These are phyloP conservation scores for Dryas drummondii DNA, from an alignment of 306 rosid species.

Conservation along the genomic window DNA sequence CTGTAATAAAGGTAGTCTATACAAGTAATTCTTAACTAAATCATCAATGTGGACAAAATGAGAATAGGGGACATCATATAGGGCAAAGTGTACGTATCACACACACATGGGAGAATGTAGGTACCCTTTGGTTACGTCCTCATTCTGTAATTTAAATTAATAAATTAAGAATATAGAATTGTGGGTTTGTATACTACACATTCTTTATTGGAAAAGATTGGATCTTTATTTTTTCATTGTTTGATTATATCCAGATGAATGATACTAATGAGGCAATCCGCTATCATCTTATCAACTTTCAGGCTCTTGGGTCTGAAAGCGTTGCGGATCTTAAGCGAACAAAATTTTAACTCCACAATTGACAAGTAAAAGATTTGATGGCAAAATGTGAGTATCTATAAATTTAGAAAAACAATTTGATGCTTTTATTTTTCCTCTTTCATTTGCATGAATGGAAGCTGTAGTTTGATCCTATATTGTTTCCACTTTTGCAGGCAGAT, in stretches of 20 bases:
- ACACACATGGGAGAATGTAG: neutral
- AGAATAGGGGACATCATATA: neutral
- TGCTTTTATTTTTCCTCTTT: neutral
- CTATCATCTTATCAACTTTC: neutral
- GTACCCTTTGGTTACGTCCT: neutral
- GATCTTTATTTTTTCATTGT: neutral
- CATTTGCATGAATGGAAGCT: neutral
- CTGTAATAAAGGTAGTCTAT: constrained; percentile 46
- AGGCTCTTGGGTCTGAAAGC: constrained; percentile 1
- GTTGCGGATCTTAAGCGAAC: neutral
- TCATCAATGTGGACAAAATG: neutral
- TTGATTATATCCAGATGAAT: neutral
- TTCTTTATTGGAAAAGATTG: neutral
- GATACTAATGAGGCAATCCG: neutral
- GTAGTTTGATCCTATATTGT: constrained; percentile 5
- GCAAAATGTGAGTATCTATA: neutral
- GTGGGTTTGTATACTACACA: neutral
- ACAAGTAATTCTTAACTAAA: neutral
- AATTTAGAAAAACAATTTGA: neutral
- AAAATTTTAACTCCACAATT: neutral
- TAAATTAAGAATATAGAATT: neutral
- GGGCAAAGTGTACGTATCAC: neutral
- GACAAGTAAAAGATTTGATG: neutral
- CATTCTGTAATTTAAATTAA: neutral
- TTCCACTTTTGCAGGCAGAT: neutral